Percentiles rank a stretch among this genome's conserved stretches.
These are phyloP conservation scores for Fomitopsis serialis DNA, from an alignment of 768 basidiomycete species.

Conservation along the genomic window DNA sequence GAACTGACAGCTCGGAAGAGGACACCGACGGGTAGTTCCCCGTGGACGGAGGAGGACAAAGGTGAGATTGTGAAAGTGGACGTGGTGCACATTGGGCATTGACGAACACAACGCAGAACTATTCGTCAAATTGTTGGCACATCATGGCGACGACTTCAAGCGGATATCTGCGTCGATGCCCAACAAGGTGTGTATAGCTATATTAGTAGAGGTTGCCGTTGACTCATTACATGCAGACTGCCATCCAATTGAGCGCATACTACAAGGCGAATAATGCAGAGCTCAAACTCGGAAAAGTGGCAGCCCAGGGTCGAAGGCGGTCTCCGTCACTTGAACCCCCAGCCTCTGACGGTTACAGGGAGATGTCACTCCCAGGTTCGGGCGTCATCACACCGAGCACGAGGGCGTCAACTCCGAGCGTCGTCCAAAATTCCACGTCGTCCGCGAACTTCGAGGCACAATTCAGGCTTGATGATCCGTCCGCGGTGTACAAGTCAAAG, in stretches of 20 bases:
- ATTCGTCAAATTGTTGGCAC: constrained; percentile 51
- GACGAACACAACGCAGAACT: constrained; percentile 36
- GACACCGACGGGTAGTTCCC: constrained; percentile 27
- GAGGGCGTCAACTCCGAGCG: constrained; percentile 5
- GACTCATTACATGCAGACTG: constrained; percentile 33
- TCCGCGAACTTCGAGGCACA: background rate
- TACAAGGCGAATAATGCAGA: constrained; percentile 39
- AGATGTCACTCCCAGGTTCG: constrained; percentile 3
- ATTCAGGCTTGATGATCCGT: background rate
- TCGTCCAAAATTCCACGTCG: background rate
- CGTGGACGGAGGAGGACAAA: constrained; percentile 69
- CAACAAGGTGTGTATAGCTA: constrained; percentile 40
- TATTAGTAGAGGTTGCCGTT: background rate
- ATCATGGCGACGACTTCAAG: constrained; percentile 63
- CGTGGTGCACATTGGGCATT: no score
- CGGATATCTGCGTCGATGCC: constrained; percentile 66
- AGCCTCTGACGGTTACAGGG: constrained; percentile 4
- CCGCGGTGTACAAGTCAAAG: background rate
- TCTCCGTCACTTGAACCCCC: constrained; percentile 23
- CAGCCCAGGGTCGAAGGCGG: constrained; percentile 35
- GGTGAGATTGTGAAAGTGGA: constrained; percentile 40
- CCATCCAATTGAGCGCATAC: constrained; percentile 49
- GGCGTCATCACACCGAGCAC: constrained; percentile 9
- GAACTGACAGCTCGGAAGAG: constrained; percentile 19
- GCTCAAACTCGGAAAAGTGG: constrained; percentile 37